phyloP scores from a whole-genome alignment of 2,329 filamentous ascomycete species.

The Blastomyces silverae region DNA sequence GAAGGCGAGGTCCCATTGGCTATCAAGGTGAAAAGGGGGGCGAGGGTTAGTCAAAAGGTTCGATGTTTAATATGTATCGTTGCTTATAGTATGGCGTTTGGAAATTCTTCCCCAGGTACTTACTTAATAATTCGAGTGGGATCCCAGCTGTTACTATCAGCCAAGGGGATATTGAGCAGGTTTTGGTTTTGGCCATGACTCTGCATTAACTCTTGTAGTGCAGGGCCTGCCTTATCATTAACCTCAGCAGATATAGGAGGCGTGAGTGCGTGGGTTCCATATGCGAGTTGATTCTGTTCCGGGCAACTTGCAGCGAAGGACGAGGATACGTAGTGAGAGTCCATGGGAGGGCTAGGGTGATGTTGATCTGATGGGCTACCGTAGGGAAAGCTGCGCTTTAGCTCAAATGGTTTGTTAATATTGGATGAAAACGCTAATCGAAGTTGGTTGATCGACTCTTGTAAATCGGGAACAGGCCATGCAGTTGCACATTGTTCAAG shows the following conservation, averaged over 20 bases:
- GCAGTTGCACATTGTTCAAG: slow-evolving; percentile 74
- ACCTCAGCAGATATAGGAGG: slow-evolving; percentile 69
- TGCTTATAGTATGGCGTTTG: not conserved
- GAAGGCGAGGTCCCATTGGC: slow-evolving; percentile 94
- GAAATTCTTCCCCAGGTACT: slow-evolving; percentile 36
- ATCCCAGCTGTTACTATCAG: slow-evolving; percentile 71
- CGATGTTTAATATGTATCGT: not conserved
- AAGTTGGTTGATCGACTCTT: slow-evolving; percentile 81
- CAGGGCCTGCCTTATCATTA: slow-evolving; percentile 69
- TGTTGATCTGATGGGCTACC: slow-evolving; percentile 65
- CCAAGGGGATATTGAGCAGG: slow-evolving; percentile 50
- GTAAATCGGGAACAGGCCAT: slow-evolving; percentile 85
- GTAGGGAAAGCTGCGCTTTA: slow-evolving; percentile 82
- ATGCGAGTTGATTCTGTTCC: slow-evolving; percentile 11
- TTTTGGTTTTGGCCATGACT: slow-evolving; percentile 40
- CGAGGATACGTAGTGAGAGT: slow-evolving; percentile 42
- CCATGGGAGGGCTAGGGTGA: slow-evolving; percentile 55
- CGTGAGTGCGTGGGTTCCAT: slow-evolving; percentile 54
- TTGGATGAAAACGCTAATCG: slow-evolving; percentile 89
- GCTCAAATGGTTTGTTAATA: slow-evolving; percentile 72
- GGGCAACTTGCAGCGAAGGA: slow-evolving; percentile 5
- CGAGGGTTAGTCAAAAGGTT: not conserved
- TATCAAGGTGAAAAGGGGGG: slow-evolving; percentile 33
- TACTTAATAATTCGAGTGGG: slow-evolving; percentile 85
- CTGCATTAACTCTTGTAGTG: slow-evolving; percentile 48